Base-by-base conservation (phyloP, 805 yeast genomes). In the Saccharomyces cerevisiae region DNA sequence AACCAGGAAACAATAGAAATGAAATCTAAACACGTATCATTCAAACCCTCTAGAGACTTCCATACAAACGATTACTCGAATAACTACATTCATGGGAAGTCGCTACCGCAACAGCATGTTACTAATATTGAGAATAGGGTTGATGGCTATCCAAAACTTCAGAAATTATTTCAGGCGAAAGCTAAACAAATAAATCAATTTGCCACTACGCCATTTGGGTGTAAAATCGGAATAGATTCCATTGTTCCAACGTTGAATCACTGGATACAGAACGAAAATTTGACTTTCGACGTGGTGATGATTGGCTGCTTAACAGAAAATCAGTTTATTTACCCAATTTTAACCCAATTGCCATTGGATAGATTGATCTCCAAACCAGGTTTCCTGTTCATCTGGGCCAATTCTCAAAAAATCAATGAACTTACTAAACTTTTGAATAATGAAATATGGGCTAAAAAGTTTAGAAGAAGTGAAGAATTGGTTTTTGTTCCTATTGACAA, bases 281-380 rank as follows among this genome's bases (percentile, higher is more conserved):
- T 87, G 41, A 81, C 80, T 56, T 92, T 91, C 69, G 97, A 91
- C 66, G 96, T 89, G 10, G 86, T 92, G 13, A 89, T 92, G 96
- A 82, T 91, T 53, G 96, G 96, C 0, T 92, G 94, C 2, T 74
- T 92, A 51, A 79, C 85, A 1, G 91, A 87, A 59, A 83, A 85
- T 63, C 90, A 84, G 63, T 78, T 86, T 53, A 73, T 87, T 21
- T 75, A 80, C 47, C 86, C 88, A 0, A 61, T 84, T 2, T 72
- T 91, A 26, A 70, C 79, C 1, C 79, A 78, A 59, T 71, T 90
- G 48, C 96, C 96, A 0, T 73, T 91, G 4, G 84, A 82, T 58
- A 82, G 76, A 62, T 72, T 91, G 31, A 82, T 94, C 53, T 79
- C 96, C 0, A 85, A 85, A 58, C 97, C 97, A 0, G 96, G 96